Evolutionary conservation across 805 yeast genomes (phyloP), one percentile per base, ranked within the genome.

Genomic region (Sugiyamaella chiloensis): DNA sequence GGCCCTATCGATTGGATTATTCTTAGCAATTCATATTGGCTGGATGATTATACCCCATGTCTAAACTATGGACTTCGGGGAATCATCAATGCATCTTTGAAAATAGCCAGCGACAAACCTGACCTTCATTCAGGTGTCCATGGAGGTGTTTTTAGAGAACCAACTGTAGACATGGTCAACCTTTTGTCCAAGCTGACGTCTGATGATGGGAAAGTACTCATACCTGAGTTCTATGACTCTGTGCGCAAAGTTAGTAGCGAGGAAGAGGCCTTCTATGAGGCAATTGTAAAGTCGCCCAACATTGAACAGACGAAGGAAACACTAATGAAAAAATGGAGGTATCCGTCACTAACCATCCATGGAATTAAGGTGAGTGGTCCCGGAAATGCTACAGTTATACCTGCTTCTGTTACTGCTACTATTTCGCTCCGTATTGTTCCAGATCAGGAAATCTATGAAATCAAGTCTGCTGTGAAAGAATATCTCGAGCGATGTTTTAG

Each of bases 41-140:
- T 91, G 9, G 96, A 90, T 59, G 93, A 87, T 54, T 72, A 74
- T 11, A 81, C 82, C 16, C 99, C 99, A 1, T 91, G 97, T 64
- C 71, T 93, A 58, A 91, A 91, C 61, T 93, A 91, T 66, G 99
- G 99, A 0, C 71, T 93, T 48, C 75, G 99, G 61, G 99, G 99
- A 43, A 91, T 90, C 1, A 73, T 93, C 20, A 85, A 89, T 65
- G 84, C 87, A 1, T 72, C 81, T n/a, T 76, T 93, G 2, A 79
- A 79, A 29, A 73, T 93, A 8, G 70, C 72, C 48, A 80, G 89
- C 44, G 90, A 83, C 54, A 75, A 75, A 50, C 95, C 95, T 1
- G 97, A 93, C 64, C 71, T 95, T 50, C 99, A 93, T 62, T 87
- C 97, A 0, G 99, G 99, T 52, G 93, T 93, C 7, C 95, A 89